phyloP scores from a whole-genome alignment of 305 asterid species.

The Solanum hybrid region DNA sequence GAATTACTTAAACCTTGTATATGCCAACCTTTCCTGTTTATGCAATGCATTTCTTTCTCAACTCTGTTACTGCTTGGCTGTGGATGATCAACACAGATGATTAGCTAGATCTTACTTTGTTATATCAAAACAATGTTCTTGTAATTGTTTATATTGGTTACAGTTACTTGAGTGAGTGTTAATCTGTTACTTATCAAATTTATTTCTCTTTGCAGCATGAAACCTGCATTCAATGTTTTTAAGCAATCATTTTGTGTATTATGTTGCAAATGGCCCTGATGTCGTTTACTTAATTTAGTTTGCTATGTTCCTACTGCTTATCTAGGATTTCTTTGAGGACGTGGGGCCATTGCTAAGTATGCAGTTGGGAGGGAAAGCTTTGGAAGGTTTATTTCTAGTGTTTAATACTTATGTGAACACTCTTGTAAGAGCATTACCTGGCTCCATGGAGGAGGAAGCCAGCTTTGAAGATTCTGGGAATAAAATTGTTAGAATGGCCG shows the following conservation, averaged over 20 bases:
- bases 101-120: not conserved
- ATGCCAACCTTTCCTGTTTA: not conserved
- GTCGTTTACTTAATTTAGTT: conserved; percentile 11
- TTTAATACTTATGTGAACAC: conserved; percentile 72
- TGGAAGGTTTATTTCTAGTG: conserved; percentile 93
- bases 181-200: not conserved
- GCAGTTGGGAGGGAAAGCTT: conserved; percentile 84
- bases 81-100: not conserved
- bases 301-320: conserved; percentile 8
- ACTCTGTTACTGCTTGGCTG: not conserved
- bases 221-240: not conserved
- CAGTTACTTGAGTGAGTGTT: not conserved
- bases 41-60: too few relatives aligned
- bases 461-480: conserved; percentile 62
- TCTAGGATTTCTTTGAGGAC: conserved; percentile 94
- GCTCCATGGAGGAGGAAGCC: conserved; percentile 87
- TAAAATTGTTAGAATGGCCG: conserved; percentile 92
- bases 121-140: not conserved
- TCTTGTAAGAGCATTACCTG: conserved; percentile 93
- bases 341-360: conserved; percentile 89
- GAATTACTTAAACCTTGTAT: not conserved
- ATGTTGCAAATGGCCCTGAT: not conserved
- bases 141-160: not conserved
- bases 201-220: not conserved
- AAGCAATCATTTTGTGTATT: not conserved